Evolutionary conservation across 768 basidiomycete genomes (phyloP).

Genomic region (Cystobasidium onofrii): DNA sequence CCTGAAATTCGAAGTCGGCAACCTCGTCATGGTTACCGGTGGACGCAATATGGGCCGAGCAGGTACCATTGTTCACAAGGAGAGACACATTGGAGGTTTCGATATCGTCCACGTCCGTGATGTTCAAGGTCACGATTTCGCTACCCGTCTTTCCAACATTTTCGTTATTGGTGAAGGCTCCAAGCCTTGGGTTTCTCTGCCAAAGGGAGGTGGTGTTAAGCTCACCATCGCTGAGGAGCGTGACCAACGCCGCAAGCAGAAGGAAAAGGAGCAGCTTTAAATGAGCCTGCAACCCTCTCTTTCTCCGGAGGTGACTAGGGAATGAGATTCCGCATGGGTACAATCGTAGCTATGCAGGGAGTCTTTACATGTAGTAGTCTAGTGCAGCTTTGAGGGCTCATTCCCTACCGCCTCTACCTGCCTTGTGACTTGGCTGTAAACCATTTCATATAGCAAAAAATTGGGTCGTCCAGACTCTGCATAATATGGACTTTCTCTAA

Average conservation of each 20-base stretch:
- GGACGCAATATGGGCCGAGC: conserved; percentile 99
- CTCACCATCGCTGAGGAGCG: conserved; percentile 77
- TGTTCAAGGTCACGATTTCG: conserved; percentile 86
- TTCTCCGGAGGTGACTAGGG: too few species aligned
- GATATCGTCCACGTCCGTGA: conserved; percentile 98
- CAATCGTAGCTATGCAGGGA: too few species aligned
- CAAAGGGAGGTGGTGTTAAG: conserved; percentile 95
- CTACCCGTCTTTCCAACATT: conserved; percentile 94
- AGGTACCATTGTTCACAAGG: conserved; percentile 89
- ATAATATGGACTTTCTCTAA: too few species aligned
- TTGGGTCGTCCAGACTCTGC: not conserved
- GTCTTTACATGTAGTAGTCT: not conserved
- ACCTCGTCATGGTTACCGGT: conserved; percentile 88
- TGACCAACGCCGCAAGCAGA: conserved; percentile 30
- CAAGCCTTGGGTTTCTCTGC: conserved; percentile 95
- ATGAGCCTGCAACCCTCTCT: too few species aligned
- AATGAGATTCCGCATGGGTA: too few species aligned
- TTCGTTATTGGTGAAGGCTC: conserved; percentile 92
- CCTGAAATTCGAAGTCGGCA: conserved; percentile 93
- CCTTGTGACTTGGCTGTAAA: not conserved
- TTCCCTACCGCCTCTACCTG: too few species aligned
- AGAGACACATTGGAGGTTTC: conserved; percentile 96
- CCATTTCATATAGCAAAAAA: not conserved
- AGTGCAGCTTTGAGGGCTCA: too few species aligned
- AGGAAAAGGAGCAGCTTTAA: conserved; percentile 31